phyloP scores from a whole-genome alignment of 225 moss, liverwort and hornwort genomes.

The Climacium dendroides region DNA sequence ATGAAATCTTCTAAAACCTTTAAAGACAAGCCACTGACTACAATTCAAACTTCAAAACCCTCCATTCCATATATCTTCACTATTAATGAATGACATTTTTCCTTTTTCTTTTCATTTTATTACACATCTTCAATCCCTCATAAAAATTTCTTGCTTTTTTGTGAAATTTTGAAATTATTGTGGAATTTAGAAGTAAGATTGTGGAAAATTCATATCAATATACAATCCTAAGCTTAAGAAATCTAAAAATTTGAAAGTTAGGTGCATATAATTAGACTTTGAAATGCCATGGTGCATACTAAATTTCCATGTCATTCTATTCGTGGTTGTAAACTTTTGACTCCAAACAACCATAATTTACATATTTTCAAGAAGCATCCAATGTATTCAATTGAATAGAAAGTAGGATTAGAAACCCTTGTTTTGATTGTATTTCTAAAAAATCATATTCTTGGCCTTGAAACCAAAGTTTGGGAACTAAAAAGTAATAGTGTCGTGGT shows the following conservation, averaged over 20 bases:
- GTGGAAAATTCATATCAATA: background rate
- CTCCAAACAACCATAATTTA: background rate
- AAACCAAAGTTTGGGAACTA: background rate
- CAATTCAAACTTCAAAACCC: background rate
- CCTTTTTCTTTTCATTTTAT: background rate
- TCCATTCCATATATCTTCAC: background rate
- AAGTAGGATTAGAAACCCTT: background rate
- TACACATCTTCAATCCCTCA: rapidly evolving
- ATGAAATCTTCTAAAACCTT: too few species aligned
- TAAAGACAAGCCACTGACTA: too few species aligned
- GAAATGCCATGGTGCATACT: background rate
- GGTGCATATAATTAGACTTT: background rate
- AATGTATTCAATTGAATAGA: background rate
- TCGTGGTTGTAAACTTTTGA: background rate
- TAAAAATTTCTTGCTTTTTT: background rate
- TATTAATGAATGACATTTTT: background rate
- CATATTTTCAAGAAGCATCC: background rate
- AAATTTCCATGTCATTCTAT: background rate
- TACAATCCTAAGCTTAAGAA: background rate
- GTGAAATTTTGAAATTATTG: background rate
- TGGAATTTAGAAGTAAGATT: background rate
- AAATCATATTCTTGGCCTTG: background rate
- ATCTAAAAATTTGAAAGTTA: background rate
- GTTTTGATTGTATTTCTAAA: background rate
- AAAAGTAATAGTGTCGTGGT: background rate